Conservation (phyloP, 208 protist species). For the Acanthamoeba castellanii region DNA sequence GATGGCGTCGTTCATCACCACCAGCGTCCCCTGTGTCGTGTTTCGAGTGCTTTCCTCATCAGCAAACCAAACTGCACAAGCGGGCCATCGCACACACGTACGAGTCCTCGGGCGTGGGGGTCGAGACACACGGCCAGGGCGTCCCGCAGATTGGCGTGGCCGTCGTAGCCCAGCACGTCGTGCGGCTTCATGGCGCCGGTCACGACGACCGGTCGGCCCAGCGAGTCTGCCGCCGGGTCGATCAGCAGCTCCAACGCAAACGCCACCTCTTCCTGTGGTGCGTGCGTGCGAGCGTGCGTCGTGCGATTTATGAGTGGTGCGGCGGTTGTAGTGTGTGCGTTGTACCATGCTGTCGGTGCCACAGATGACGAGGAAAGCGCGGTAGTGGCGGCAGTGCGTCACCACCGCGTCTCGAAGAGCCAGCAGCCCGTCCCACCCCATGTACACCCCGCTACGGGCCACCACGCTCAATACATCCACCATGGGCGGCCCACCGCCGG, state of each 20-base stretch:
- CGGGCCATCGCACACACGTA: not conserved
- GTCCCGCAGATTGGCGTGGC: not conserved
- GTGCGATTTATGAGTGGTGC: not conserved
- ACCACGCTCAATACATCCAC: not conserved
- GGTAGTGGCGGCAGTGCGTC: not conserved
- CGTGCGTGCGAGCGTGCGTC: not conserved
- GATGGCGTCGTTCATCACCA: conserved; percentile 13
- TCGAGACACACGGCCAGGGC: not conserved
- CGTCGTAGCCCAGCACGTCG: conserved; percentile 24
- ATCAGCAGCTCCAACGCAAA: not conserved
- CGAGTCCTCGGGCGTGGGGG: not conserved
- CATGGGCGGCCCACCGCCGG: not conserved
- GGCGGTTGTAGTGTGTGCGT: not conserved
- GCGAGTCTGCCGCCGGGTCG: not conserved
- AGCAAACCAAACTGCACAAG: not conserved
- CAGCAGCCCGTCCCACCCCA: not conserved
- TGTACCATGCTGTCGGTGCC: not conserved
- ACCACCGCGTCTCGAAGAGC: not conserved
- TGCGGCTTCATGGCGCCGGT: conserved; percentile 3
- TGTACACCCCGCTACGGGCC: not conserved
- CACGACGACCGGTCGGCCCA: not conserved
- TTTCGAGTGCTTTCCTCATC: no score
- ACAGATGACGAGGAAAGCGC: conserved; percentile 4
- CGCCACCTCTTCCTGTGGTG: not conserved
- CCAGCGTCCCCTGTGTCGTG: not conserved